phyloP scores from a whole-genome alignment of 2,329 filamentous ascomycete species.

The Colletotrichum navitas region DNA sequence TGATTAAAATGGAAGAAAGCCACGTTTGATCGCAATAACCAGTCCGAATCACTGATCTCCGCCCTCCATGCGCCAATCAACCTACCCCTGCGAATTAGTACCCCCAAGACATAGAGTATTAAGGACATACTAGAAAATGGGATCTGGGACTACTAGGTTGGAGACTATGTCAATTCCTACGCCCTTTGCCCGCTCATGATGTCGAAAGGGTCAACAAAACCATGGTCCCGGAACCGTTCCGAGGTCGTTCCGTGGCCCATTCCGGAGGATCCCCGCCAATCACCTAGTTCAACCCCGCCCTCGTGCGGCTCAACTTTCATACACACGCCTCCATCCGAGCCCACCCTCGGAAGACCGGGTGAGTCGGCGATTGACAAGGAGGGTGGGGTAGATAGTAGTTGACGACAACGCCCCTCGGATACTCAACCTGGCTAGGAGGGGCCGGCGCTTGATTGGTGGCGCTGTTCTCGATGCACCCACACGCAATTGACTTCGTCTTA shows the following conservation, averaged over 20 bases:
- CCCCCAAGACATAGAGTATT: neutral
- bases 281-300: neutral
- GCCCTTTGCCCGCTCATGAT: neutral
- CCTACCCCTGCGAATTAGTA: neutral
- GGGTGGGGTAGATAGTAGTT: neutral
- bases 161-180: neutral
- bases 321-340: neutral
- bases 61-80: neutral
- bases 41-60: neutral
- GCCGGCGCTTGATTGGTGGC: slow-evolving; percentile 3
- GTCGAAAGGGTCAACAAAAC: neutral
- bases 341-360: neutral
- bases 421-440: neutral
- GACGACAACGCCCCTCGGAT: neutral
- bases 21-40: neutral
- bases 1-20: neutral
- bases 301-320: slow-evolving; percentile 9
- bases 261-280: slow-evolving; percentile 7
- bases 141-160: neutral
- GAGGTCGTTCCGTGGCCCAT: neutral
- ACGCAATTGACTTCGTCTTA: slow-evolving; percentile 33
- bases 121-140: neutral
- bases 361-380: neutral
- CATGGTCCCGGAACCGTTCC: neutral
- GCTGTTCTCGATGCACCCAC: slow-evolving; percentile 8